A percentile compares a stretch with the other conserved stretches of the same genome.
phyloP scores from a whole-genome alignment of 305 asterid species.

The Fraxinus angustifolia region DNA sequence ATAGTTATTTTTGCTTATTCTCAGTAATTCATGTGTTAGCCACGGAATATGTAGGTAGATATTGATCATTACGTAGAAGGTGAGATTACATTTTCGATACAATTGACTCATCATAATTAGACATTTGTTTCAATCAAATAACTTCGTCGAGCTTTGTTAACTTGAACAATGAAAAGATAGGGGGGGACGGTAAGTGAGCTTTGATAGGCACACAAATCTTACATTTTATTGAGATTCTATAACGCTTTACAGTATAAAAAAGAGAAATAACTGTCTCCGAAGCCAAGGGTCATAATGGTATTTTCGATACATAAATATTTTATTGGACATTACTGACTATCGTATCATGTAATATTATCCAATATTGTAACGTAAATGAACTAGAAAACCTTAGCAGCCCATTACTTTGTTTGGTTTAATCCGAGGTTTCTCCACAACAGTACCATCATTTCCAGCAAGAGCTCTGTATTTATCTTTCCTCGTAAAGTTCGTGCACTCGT shows the following conservation, averaged over 20 bases:
- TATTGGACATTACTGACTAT: too few relatives aligned
- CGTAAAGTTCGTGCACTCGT: constrained; percentile 25
- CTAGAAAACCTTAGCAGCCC: constrained; percentile 15
- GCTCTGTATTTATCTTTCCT: constrained; percentile 28
- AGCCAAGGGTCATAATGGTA: not conserved
- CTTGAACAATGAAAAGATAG: not conserved
- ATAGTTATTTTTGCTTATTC: too few relatives aligned
- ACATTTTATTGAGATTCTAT: not conserved
- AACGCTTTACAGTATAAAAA: not conserved
- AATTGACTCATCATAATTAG: not conserved
- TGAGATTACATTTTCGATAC: too few relatives aligned
- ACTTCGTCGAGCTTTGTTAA: not conserved
- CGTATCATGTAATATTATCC: too few relatives aligned
- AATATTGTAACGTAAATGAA: too few relatives aligned
- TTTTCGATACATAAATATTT: not conserved
- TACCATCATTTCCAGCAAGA: constrained; percentile 31
- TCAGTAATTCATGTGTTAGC: too few relatives aligned
- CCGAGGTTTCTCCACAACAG: constrained; percentile 16
- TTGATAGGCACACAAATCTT: not conserved
- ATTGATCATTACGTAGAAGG: too few relatives aligned
- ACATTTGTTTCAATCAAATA: not conserved
- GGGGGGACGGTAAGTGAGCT: not conserved
- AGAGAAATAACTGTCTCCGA: too few relatives aligned
- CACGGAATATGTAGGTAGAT: too few relatives aligned
- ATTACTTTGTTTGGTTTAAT: constrained; percentile 5